These are phyloP conservation scores for Silene noctiflora DNA, from an alignment of 179 eudicot species.

Conservation along the genomic window DNA sequence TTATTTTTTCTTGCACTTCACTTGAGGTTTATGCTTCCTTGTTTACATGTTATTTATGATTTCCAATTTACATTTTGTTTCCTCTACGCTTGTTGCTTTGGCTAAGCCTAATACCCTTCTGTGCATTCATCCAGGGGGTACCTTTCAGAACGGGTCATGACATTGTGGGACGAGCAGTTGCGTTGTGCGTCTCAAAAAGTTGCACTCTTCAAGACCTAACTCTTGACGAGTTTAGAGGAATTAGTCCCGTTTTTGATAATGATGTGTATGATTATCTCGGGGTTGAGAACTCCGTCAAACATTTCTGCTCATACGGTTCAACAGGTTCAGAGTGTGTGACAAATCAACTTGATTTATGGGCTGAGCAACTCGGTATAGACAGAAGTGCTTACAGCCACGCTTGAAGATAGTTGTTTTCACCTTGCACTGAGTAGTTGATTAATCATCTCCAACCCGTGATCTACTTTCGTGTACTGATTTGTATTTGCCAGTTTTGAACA, in stretches of 20 bases:
- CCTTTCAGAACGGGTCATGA: constrained; percentile 98
- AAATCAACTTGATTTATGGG: constrained; percentile 68
- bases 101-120: background rate
- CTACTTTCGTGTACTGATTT: background rate
- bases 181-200: constrained; percentile 60
- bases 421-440: background rate
- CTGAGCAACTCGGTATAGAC: constrained; percentile 44
- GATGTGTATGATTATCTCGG: constrained; percentile 89
- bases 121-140: constrained; percentile 50
- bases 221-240: constrained; percentile 58
- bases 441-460: background rate
- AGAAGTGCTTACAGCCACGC: constrained; percentile 18
- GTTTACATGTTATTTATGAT: too few relatives aligned
- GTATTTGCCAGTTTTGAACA: background rate
- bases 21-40: background rate
- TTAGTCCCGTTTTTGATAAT: constrained; percentile 50
- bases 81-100: background rate
- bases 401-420: background rate
- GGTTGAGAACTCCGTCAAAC: constrained; percentile 76
- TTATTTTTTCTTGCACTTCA: constrained; percentile 7
- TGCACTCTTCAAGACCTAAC: constrained; percentile 70
- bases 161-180: constrained; percentile 86
- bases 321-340: constrained; percentile 91
- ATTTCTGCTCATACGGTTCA: constrained; percentile 86
- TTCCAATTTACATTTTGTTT: background rate